phyloP scores from a whole-genome alignment of 345 rosid genomes.

The Citrus cavaleriei region DNA sequence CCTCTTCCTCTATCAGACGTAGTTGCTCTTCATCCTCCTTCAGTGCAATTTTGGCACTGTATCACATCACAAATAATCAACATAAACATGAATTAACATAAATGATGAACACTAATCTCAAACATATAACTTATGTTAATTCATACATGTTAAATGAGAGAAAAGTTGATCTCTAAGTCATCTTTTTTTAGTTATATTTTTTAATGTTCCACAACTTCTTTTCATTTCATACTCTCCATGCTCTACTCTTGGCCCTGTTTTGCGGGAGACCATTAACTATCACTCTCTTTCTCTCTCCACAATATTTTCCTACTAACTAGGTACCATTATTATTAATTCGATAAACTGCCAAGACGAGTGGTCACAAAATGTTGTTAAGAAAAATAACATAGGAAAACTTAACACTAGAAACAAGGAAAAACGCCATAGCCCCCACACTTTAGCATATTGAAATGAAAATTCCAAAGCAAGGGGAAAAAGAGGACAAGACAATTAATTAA shows the following conservation, averaged over 20 bases:
- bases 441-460: neutral
- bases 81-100: neutral
- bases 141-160: neutral
- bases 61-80: neutral
- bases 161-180: neutral
- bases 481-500: neutral
- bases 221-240: neutral
- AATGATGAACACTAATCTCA: neutral
- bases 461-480: neutral
- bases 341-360: neutral
- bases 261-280: neutral
- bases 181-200: neutral
- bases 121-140: neutral
- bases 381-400: neutral
- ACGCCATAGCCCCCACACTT: neutral
- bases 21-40: conserved; percentile 71
- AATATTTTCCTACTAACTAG: neutral
- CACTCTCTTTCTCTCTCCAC: neutral
- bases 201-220: neutral
- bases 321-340: neutral
- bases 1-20: conserved; percentile 63
- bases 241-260: neutral
- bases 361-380: neutral
- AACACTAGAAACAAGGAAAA: neutral
- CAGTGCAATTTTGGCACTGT: conserved; percentile 64